Base-by-base conservation (phyloP, 1,284 basidiomycete genomes). In the Schizophyllum commune region DNA sequence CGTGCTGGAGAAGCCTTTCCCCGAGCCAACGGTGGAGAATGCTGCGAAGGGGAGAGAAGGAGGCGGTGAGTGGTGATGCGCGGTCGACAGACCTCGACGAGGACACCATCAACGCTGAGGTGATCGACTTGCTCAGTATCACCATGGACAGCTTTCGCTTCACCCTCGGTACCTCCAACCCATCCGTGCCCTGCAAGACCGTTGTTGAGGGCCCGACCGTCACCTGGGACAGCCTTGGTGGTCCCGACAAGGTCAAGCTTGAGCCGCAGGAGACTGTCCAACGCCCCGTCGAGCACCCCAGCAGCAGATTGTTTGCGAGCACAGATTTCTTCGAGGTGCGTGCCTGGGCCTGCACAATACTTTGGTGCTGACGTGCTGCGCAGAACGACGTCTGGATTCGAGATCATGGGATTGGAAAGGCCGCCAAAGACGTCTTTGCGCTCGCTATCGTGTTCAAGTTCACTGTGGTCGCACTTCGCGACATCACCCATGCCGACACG, bases 131-230 rank as follows among this genome's bases (percentile, higher is more conserved):
- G 19, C 87, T 97, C 59, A 94, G 94, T 65, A 93, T 97, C 66
- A 97, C 94, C 9, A 96, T 96, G 94, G 94, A 97, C 74, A 97
- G 97, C 84, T 97, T 97, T 92, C 90, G 94, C 62, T 96, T 96
- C 74, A 94, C 94, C 5, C 88, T 97, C 61, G 94, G 94, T 64
- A 86, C 89, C 19, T 95, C 94, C 69, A 96, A 97, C 80, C 95
- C 94, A n/a, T 97, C 94, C 54, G 95, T 94, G 7, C 87, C 97
- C 53, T 91, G 94, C 74, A 94, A 98, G 80, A 97, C 94, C 56
- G 94, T 96, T 58, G 94, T 97, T 73, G 94, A 97, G 78, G 93
- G 97, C 63, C 80, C 80, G 6, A 82, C 80, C 32, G 79, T 96
- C 73, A 98, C 92, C 59, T 99, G 96, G 96, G 90, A 95, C 83